phyloP scores from a whole-genome alignment of 75 land plant genomes.

The Selaginella tamariscina region DNA sequence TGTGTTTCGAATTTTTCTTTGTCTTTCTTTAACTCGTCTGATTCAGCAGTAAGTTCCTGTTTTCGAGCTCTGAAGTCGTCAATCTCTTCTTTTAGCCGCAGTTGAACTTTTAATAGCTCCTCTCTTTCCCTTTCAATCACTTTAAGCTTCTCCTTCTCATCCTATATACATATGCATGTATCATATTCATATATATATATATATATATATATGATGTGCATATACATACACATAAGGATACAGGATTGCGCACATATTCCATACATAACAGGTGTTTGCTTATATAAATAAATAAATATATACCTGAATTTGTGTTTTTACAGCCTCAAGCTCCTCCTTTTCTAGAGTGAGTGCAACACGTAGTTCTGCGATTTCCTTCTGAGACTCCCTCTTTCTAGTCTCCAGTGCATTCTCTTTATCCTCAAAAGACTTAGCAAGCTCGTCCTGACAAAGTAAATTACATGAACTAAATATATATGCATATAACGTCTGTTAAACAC shows the following conservation, averaged over 20 bases:
- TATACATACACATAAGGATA: too few species aligned
- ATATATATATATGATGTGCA: too few species aligned
- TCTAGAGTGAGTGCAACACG: conserved; percentile 30
- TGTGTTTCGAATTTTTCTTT: conserved; percentile 72
- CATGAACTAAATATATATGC: too few species aligned
- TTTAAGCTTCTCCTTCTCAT: conserved; percentile 45
- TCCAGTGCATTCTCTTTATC: conserved; percentile 43
- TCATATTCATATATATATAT: too few species aligned
- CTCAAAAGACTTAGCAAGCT: conserved; percentile 43
- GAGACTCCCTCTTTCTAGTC: conserved; percentile 43
- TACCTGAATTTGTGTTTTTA: background rate
- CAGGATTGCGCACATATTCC: too few species aligned
- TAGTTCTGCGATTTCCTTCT: conserved; percentile 32
- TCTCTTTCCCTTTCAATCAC: conserved; percentile 56
- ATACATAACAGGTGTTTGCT: too few species aligned
- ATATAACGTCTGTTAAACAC: background rate
- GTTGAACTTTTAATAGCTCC: conserved; percentile 36
- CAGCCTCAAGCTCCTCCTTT: conserved; percentile 45
- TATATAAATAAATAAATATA: too few species aligned
- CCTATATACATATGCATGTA: too few species aligned
- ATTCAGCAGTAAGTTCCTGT: conserved; percentile 42
- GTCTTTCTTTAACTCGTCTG: conserved; percentile 54
- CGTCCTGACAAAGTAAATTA: conserved; percentile 34
- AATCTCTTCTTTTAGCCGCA: conserved; percentile 57
- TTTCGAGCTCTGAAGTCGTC: conserved; percentile 44